Conservation (phyloP, 345 rosid species). For the Populus tremula region DNA sequence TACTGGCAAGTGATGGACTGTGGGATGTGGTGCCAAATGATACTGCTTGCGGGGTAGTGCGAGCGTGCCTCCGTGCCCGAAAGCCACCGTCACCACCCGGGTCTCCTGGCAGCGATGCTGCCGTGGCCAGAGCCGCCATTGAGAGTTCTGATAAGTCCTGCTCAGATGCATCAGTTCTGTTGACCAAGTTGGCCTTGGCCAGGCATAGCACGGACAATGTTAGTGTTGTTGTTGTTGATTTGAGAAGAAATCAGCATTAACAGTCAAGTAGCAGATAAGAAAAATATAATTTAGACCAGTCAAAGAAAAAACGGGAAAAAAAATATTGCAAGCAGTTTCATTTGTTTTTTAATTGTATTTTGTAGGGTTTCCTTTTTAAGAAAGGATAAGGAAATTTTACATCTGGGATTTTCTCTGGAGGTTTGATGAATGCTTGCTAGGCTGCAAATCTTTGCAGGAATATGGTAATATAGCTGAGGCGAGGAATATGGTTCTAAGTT, state of each 20-base stretch:
- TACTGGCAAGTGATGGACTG: conserved; percentile 76
- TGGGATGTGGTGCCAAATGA: conserved; percentile 96
- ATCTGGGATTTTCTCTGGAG: background rate
- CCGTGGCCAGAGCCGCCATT: conserved; percentile 10
- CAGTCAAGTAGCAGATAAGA: background rate
- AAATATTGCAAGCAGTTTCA: background rate
- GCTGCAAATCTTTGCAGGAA: background rate
- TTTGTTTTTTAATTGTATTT: conserved; percentile 12
- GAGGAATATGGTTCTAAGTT: background rate
- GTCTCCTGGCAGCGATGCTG: conserved; percentile 23
- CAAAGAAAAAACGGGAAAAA: background rate
- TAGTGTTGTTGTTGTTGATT: conserved; percentile 78
- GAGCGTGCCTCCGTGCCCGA: conserved; percentile 54
- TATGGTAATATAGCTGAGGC: background rate
- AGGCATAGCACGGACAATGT: conserved; percentile 76
- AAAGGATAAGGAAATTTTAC: background rate
- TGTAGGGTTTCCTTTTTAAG: background rate
- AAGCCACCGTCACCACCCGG: conserved; percentile 19
- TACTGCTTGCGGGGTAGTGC: conserved; percentile 65
- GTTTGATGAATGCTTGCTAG: too few relatives aligned
- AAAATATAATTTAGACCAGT: background rate
- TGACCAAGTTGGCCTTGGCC: conserved; percentile 83
- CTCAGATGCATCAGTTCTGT: conserved; percentile 63
- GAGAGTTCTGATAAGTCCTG: conserved; percentile 64
- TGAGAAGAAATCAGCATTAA: conserved; percentile 36